A percentile compares a stretch with the other conserved stretches of the same genome.
phyloP scores from a whole-genome alignment of 257 asterid genomes.

The Solanum chmielewskii region DNA sequence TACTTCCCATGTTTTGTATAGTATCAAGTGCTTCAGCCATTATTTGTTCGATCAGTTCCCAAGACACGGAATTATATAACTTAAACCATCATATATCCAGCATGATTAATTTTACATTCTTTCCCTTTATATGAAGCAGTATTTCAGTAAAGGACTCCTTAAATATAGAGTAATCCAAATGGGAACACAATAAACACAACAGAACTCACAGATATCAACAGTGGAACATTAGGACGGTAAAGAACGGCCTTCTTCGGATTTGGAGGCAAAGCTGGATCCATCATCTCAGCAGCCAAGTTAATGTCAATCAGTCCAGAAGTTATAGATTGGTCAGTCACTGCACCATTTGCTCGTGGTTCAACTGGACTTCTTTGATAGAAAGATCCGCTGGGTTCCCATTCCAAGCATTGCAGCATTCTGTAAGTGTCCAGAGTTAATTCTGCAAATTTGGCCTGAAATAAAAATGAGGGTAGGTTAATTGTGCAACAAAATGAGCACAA shows the following conservation, averaged over 20 bases:
- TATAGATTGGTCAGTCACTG: slow-evolving; percentile 50
- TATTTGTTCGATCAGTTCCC: background rate
- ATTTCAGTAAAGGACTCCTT: background rate
- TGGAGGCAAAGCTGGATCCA: slow-evolving; percentile 91
- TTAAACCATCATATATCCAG: background rate
- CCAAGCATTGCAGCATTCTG: slow-evolving; percentile 97
- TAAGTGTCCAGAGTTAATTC: slow-evolving; percentile 85
- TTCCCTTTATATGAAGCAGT: slow-evolving; percentile 3
- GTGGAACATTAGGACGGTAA: slow-evolving; percentile 79
- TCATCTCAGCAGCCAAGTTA: slow-evolving; percentile 73
- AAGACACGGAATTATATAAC: background rate
- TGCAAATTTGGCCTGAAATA: slow-evolving; percentile 77
- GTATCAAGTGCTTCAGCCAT: background rate
- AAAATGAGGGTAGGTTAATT: background rate
- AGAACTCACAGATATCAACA: slow-evolving; percentile 70
- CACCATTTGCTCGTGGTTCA: slow-evolving; percentile 59
- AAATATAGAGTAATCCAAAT: background rate
- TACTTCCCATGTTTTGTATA: background rate
- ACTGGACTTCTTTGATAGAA: slow-evolving; percentile 49
- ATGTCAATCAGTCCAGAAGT: slow-evolving; percentile 84
- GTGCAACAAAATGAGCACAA: background rate
- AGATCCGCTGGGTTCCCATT: slow-evolving; percentile 95
- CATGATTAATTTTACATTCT: background rate
- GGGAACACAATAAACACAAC: background rate
- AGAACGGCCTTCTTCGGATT: slow-evolving; percentile 87